Evolutionary conservation across 164 flowering plant species (phyloP).

Genomic region (Akebia trifoliata): DNA sequence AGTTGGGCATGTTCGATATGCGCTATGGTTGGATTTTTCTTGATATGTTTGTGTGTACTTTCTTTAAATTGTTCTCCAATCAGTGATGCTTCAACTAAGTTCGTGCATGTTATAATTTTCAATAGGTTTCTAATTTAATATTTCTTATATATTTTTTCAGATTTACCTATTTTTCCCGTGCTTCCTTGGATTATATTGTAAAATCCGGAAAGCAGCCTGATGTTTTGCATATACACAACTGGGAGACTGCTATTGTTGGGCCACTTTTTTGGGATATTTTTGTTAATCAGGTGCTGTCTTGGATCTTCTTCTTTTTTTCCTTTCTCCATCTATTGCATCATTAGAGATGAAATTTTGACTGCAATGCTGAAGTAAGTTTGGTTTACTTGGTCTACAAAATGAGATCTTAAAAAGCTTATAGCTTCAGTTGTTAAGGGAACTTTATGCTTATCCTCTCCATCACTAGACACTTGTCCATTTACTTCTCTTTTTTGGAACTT

Average conservation of each 20-base stretch:
- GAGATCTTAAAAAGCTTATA: background rate
- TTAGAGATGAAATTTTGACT: conserved; percentile 2
- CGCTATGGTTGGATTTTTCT: no score
- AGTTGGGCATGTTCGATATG: no score
- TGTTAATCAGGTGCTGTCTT: conserved; percentile 72
- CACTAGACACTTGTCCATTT: no score
- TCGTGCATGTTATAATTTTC: background rate
- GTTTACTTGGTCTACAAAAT: background rate
- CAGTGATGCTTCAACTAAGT: no score
- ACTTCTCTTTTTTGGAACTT: no score
- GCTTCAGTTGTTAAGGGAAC: background rate
- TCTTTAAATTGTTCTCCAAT: no score
- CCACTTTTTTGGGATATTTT: conserved; percentile 89
- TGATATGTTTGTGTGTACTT: no score
- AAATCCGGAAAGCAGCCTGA: conserved; percentile 78
- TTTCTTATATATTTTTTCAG: conserved; percentile 45
- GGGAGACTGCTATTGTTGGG: conserved; percentile 74
- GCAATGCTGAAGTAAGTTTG: background rate
- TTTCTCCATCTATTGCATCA: background rate
- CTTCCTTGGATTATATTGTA: conserved; percentile 68
- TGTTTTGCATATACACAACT: conserved; percentile 73
- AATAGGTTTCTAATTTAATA: conserved; percentile 16
- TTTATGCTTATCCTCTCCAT: no score
- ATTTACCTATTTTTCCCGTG: conserved; percentile 77
- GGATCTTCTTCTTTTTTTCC: conserved; percentile 1